Evolutionary conservation across 345 rosid genomes (phyloP).

Genomic region (Erucastrum elatum): DNA sequence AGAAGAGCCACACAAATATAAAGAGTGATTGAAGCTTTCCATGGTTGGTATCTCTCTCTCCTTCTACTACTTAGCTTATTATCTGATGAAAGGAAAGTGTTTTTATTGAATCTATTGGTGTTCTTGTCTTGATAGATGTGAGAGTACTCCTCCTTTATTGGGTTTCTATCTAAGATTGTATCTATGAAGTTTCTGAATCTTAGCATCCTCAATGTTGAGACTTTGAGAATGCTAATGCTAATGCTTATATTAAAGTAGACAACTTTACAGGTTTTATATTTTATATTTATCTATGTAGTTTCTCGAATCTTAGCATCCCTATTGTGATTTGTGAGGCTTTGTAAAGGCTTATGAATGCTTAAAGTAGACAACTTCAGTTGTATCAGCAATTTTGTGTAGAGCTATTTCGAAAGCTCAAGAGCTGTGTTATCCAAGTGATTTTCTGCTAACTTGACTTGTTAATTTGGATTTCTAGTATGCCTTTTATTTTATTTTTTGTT

Average conservation of each 20-base stretch:
- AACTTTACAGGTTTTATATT: not conserved
- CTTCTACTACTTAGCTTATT: not conserved
- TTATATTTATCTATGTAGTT: too few relatives aligned
- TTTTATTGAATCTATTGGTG: slow-evolving; percentile 5
- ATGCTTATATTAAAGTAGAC: not conserved
- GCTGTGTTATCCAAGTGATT: too few relatives aligned
- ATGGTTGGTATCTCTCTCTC: slow-evolving; percentile 17
- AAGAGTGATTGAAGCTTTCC: not conserved
- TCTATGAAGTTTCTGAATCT: not conserved
- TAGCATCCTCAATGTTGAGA: not conserved
- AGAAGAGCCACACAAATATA: slow-evolving; percentile 20
- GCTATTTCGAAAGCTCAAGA: too few relatives aligned
- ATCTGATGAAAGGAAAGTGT: not conserved
- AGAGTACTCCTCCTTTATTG: not conserved
- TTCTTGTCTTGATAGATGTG: not conserved
- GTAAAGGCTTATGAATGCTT: not conserved
- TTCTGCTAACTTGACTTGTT: too few relatives aligned
- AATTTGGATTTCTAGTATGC: not conserved
- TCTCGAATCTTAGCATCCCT: too few relatives aligned
- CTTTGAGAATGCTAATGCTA: not conserved
- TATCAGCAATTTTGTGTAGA: not conserved
- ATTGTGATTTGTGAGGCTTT: too few relatives aligned
- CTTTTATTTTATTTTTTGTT: not conserved
- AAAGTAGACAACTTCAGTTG: not conserved
- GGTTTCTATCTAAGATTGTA: not conserved